Conservation (phyloP, 495 filamentous ascomycete species). For the Usnea hakonensis region DNA sequence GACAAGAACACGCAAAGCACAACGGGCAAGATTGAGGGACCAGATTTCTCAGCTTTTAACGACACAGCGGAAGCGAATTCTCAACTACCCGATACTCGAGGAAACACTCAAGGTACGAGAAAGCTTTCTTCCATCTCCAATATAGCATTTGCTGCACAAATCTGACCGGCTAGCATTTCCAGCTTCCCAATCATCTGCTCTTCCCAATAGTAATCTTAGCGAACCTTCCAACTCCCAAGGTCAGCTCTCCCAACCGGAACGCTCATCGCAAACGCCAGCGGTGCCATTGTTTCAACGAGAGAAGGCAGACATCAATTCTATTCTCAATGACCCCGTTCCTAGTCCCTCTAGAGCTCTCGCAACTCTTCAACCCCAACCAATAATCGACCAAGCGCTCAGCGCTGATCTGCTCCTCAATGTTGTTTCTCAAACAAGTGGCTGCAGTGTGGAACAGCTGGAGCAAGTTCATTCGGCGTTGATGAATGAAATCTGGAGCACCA, state of each 20-base stretch:
- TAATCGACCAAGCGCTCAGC: slow-evolving; percentile 51
- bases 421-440: slow-evolving; percentile 61
- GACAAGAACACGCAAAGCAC: slow-evolving; percentile 37
- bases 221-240: slow-evolving; percentile 34
- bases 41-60: slow-evolving; percentile 29
- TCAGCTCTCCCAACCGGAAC: slow-evolving; percentile 29
- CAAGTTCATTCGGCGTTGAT: slow-evolving; percentile 86
- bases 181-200: slow-evolving; percentile 26
- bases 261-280: slow-evolving; percentile 34
- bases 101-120: slow-evolving; percentile 23
- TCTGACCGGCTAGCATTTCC: background rate
- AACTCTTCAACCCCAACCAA: slow-evolving; percentile 30
- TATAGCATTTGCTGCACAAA: background rate
- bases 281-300: slow-evolving; percentile 36
- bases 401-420: slow-evolving; percentile 51
- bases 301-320: slow-evolving; percentile 35
- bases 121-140: background rate
- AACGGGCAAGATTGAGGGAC: slow-evolving; percentile 40
- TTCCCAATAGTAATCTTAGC: slow-evolving; percentile 28
- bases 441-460: slow-evolving; percentile 87
- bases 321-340: slow-evolving; percentile 43
- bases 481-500: slow-evolving; percentile 73
- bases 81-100: slow-evolving; percentile 55
- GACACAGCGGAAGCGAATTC: slow-evolving; percentile 31
- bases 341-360: slow-evolving; percentile 19